These are phyloP conservation scores for Phylloporus sp. DNA, from an alignment of 768 basidiomycete genomes.

Conservation along the genomic window DNA sequence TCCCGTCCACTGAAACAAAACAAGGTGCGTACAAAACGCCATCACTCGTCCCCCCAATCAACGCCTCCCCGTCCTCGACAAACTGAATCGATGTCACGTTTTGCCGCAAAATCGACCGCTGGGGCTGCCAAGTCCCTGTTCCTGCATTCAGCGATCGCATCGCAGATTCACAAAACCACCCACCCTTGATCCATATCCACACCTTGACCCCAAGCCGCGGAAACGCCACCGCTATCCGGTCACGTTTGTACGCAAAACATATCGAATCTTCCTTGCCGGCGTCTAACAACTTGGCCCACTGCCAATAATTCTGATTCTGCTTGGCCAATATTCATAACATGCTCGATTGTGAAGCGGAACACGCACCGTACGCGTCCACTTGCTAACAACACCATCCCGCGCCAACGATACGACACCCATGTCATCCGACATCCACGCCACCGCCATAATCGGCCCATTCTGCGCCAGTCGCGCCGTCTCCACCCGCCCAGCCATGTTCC, in stretches of 20 bases:
- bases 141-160: constrained; percentile 1
- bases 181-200: constrained; percentile 62
- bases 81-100: constrained; percentile 65
- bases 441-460: constrained; percentile 43
- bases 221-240: constrained; percentile 60
- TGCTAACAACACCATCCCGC: constrained; percentile 53
- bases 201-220: constrained; percentile 57
- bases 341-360: neutral
- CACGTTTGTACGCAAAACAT: constrained; percentile 53
- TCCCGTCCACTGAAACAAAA: neutral
- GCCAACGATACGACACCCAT: constrained; percentile 54
- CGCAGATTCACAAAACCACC: neutral
- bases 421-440: constrained; percentile 60
- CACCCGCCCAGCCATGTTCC: constrained; percentile 43
- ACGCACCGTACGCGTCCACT: constrained; percentile 57
- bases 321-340: neutral
- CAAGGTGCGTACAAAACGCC: constrained; percentile 53
- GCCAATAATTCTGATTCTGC: constrained; percentile 51
- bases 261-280: constrained; percentile 44
- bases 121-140: constrained; percentile 59
- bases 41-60: constrained; percentile 67
- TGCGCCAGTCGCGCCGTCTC: constrained; percentile 59
- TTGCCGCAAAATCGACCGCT: constrained; percentile 60
- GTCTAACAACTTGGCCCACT: constrained; percentile 53
- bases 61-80: constrained; percentile 56